A percentile compares a stretch with the other conserved stretches of the same genome.
phyloP scores from a whole-genome alignment of 2,329 filamentous ascomycete genomes.

The Sarocladiaceae sp. region DNA sequence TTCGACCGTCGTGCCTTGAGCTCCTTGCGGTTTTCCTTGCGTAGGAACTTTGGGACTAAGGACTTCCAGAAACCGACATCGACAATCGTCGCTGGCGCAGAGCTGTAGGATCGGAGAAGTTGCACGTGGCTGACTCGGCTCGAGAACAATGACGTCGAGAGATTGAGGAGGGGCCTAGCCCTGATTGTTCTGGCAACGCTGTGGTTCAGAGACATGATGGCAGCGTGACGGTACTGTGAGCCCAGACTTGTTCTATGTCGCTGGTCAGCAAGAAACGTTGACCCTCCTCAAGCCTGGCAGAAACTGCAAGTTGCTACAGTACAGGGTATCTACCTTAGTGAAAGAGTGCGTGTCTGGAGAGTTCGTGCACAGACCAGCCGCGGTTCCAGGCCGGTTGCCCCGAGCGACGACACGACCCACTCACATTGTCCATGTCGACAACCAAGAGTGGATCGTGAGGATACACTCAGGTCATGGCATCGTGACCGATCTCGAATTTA shows the following conservation, averaged over 20 bases:
- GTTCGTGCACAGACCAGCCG: not conserved
- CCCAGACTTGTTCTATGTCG: not conserved
- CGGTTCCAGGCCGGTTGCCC: slow-evolving; percentile 1
- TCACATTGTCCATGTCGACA: not conserved
- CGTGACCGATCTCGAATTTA: not conserved
- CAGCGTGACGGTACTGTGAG: not conserved
- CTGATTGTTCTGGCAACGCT: not conserved
- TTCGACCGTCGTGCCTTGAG: slow-evolving; percentile 44
- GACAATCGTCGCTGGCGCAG: slow-evolving; percentile 44
- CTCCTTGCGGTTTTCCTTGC: slow-evolving; percentile 35
- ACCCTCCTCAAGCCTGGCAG: not conserved
- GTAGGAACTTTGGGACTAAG: slow-evolving; percentile 64
- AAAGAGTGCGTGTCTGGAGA: not conserved
- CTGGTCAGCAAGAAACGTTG: not conserved
- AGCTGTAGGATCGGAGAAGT: not conserved
- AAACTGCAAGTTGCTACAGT: too few species aligned
- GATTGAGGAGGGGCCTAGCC: not conserved
- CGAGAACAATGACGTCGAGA: not conserved
- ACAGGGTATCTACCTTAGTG: too few species aligned
- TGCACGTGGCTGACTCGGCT: not conserved
- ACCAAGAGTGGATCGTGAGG: not conserved
- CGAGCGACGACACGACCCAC: slow-evolving; percentile 2
- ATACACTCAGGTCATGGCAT: not conserved
- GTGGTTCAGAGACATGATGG: not conserved
- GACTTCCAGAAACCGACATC: slow-evolving; percentile 64